Base-by-base conservation (phyloP, 2,329 filamentous ascomycete species). In the Dactylellina haptotyla region DNA sequence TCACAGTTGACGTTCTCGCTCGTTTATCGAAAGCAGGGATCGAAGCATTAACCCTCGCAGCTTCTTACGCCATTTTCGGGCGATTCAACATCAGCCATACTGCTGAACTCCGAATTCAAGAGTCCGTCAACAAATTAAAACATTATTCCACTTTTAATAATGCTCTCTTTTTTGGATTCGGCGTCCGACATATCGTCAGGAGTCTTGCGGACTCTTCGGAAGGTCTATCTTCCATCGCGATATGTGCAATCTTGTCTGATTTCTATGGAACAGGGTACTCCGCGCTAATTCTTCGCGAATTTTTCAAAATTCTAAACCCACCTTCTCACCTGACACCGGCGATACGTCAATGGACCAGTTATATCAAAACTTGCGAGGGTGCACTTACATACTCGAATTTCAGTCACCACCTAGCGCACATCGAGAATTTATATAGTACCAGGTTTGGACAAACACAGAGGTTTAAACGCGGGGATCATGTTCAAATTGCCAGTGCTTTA, bases 1-100 rank as follows among this genome's bases (percentile, higher is more conserved):
- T 65, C n/a, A 65, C 48, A 12, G 61, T 65, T 43, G 51, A 65
- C 23, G 48, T 57, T 1, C 51, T 56, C 23, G 32, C 61, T 25
- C 48, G 61, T 2, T 43, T 65, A 14, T 56, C 61, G 18, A 56
- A 65, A 25, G 61, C 61, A 10, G 51, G 51, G 1, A 50, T 65
- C 18, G 61, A 57, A 37, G 41, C 16, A 0, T 39, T 65, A 8
- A 65, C 61, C 0, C 61, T 56, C 16, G 50, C 50, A 18, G 48
- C 50, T 16, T 48, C 50, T 3, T 57, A 65, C n/a, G 41, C 37
- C 10, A 28, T 65, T 14, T 46, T 57, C 14, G 26, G 37, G 2
- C 37, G 12, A 18, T 56, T 65, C 16, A 34, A 20, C 10, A n/a
- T 65, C 26, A 25, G 50, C 26, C 10, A 57, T n/a, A 14, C 9